A percentile compares a stretch with the other conserved stretches of the same genome.
These are phyloP conservation scores for Colletotrichum nymphaeae DNA, from an alignment of 2,329 filamentous ascomycete species.

Conservation along the genomic window DNA sequence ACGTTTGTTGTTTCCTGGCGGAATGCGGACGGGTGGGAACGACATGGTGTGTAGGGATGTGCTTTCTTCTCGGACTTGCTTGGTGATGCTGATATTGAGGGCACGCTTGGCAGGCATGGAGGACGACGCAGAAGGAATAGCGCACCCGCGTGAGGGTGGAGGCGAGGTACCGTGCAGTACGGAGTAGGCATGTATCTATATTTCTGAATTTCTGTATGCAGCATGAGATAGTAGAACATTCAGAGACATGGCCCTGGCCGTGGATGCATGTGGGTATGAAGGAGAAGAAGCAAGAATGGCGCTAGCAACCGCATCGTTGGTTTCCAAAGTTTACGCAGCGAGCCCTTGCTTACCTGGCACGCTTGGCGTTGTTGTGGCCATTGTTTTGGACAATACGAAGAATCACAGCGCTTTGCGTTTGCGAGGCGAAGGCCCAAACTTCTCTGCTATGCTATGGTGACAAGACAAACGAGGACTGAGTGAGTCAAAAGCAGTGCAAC, in stretches of 20 bases:
- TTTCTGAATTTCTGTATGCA: neutral
- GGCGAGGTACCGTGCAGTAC: slow-evolving; percentile 8
- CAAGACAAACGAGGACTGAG: neutral
- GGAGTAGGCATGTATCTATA: neutral
- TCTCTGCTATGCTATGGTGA: neutral
- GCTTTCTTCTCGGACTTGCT: slow-evolving; percentile 5
- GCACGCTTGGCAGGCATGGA: slow-evolving; percentile 20
- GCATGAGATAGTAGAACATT: neutral
- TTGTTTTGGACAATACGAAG: neutral
- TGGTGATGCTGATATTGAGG: slow-evolving; percentile 21
- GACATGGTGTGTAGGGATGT: slow-evolving; percentile 13
- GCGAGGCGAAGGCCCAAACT: neutral
- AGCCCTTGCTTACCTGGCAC: neutral
- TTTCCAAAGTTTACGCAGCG: neutral
- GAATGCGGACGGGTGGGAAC: slow-evolving; percentile 3
- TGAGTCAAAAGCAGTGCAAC: neutral
- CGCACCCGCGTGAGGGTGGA: neutral
- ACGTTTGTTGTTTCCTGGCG: slow-evolving; percentile 4
- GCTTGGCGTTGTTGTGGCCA: neutral
- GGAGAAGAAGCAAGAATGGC: neutral
- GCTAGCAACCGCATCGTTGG: slow-evolving; percentile 14
- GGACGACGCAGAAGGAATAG: slow-evolving; percentile 26
- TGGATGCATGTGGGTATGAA: neutral
- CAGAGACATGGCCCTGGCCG: slow-evolving; percentile 29
- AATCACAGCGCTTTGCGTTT: neutral